Evolutionary conservation across 2,329 filamentous ascomycete genomes (phyloP).

Genomic region (Coniella lustricola): DNA sequence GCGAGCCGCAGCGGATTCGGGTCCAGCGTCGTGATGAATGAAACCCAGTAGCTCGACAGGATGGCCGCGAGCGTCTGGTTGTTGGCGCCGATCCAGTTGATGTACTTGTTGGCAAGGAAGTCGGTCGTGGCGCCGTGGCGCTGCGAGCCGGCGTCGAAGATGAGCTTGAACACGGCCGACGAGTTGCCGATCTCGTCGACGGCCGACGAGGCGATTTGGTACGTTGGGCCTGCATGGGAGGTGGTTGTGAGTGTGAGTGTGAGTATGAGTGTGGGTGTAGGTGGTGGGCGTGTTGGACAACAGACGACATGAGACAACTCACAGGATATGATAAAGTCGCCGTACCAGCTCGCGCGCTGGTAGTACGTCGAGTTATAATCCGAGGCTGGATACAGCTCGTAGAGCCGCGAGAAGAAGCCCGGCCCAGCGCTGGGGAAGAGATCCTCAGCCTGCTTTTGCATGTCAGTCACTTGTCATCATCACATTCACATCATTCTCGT

Average conservation of each 20-base stretch:
- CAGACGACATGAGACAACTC: too few species aligned
- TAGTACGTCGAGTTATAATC: constrained; percentile 4
- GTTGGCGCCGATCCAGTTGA: constrained; percentile 2
- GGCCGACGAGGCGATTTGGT: constrained; percentile 5
- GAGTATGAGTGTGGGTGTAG: too few species aligned
- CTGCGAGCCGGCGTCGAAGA: constrained; percentile 28
- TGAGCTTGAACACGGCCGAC: constrained; percentile 34
- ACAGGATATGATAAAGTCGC: constrained; percentile 10
- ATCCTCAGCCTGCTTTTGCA: background rate
- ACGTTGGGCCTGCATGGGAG: constrained; percentile 1
- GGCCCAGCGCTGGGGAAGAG: constrained; percentile 6
- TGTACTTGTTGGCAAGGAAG: constrained; percentile 33
- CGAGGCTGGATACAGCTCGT: constrained; percentile 6
- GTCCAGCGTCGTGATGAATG: constrained; percentile 38
- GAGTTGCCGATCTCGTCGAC: constrained; percentile 35
- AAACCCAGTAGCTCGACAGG: constrained; percentile 42
- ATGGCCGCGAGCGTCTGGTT: constrained; percentile 38
- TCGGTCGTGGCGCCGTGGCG: constrained; percentile 23
- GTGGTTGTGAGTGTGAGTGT: background rate
- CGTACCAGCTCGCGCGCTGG: constrained; percentile 8
- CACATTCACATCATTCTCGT: background rate
- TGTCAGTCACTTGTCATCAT: background rate
- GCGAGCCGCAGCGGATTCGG: constrained; percentile 32
- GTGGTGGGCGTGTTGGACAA: too few species aligned
- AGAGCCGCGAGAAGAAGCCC: constrained; percentile 8